Conservation (phyloP, 768 basidiomycete genomes). For the Mycena alexandri region DNA sequence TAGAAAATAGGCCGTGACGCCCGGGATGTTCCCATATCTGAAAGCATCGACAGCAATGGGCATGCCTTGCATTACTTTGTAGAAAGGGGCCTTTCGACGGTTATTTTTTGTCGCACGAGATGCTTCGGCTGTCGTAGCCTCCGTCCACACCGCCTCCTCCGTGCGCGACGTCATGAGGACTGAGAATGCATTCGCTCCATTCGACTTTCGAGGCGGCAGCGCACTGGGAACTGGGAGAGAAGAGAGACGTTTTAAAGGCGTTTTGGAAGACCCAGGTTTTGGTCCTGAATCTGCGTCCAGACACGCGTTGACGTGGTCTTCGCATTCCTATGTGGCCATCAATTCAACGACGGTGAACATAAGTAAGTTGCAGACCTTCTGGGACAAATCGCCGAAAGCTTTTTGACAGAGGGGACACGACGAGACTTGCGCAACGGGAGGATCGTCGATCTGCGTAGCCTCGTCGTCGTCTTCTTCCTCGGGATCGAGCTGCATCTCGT, state of each 20-base stretch:
- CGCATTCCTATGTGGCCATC: conserved; percentile 55
- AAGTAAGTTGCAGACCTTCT: conserved; percentile 28
- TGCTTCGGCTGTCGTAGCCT: conserved; percentile 70
- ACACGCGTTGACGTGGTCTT: conserved; percentile 70
- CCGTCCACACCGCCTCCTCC: conserved; percentile 88
- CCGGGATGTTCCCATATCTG: conserved; percentile 91
- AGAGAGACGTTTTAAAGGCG: conserved; percentile 42
- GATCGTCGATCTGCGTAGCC: conserved; percentile 35
- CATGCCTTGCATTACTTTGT: conserved; percentile 96
- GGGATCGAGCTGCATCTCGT: conserved; percentile 61
- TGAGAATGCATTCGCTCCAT: conserved; percentile 67
- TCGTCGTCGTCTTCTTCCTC: conserved; percentile 47
- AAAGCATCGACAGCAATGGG: conserved; percentile 99
- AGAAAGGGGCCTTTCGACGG: conserved; percentile 90
- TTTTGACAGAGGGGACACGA: conserved; percentile 49
- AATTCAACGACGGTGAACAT: background rate
- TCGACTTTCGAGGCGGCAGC: conserved; percentile 25
- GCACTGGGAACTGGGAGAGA: conserved; percentile 35
- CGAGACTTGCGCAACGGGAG: conserved; percentile 29
- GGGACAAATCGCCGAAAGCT: conserved; percentile 32
- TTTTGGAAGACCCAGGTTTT: conserved; percentile 32
- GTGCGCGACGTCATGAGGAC: conserved; percentile 91
- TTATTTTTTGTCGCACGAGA: conserved; percentile 61
- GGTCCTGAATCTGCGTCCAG: conserved; percentile 48
- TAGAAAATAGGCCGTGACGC: conserved; percentile 90